Conservation (phyloP, 148 eudicot genomes). For the Spergularia bocconei region DNA sequence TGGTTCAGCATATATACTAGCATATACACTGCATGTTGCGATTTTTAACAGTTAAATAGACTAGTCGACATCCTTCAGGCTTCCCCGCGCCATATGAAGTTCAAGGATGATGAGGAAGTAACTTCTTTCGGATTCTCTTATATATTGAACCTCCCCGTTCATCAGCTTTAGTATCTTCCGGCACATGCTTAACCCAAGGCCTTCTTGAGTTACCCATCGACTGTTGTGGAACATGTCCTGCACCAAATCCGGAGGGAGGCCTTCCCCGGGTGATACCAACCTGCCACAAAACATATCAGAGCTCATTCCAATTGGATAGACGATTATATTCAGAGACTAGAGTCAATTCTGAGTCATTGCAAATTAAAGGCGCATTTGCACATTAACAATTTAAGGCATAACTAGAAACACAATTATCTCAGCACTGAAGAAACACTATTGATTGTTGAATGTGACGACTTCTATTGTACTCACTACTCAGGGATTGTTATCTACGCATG, state of each 20-base stretch:
- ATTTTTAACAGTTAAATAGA: not conserved
- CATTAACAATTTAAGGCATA: too few relatives aligned
- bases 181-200: slow-evolving; percentile 85
- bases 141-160: slow-evolving; percentile 90
- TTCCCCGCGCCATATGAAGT: slow-evolving; percentile 49
- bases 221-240: slow-evolving; percentile 89
- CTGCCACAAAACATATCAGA: slow-evolving; percentile 29
- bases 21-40: not conserved
- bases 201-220: slow-evolving; percentile 83
- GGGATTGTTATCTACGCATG: too few relatives aligned
- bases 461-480: too few relatives aligned
- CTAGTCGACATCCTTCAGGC: slow-evolving; percentile 32
- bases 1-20: not conserved
- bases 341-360: not conserved
- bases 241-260: slow-evolving; percentile 78
- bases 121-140: slow-evolving; percentile 85
- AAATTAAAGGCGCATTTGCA: too few relatives aligned
- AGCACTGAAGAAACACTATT: too few relatives aligned
- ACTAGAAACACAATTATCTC: too few relatives aligned
- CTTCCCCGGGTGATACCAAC: slow-evolving; percentile 86
- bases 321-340: not conserved
- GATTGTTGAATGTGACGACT: too few relatives aligned
- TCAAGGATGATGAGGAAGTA: slow-evolving; percentile 71
- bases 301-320: too few relatives aligned
- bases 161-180: slow-evolving; percentile 75